phyloP scores from a whole-genome alignment of 345 rosid species.

The Sonneratia alba region DNA sequence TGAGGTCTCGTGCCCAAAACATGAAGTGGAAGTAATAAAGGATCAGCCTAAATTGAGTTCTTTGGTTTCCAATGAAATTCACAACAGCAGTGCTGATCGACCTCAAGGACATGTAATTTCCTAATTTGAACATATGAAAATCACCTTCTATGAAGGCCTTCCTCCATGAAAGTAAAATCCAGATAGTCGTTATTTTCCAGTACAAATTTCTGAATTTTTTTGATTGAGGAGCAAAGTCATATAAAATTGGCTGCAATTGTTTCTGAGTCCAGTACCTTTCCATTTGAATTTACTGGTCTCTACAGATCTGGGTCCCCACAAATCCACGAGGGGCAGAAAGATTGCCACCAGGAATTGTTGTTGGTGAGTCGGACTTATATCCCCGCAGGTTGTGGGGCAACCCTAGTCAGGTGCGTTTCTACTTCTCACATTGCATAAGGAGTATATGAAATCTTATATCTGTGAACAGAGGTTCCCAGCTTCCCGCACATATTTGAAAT shows the following conservation, averaged over 20 bases:
- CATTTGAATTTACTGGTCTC: slow-evolving; percentile 9
- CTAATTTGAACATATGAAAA: neutral
- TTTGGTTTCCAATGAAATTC: slow-evolving; percentile 24
- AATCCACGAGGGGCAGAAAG: slow-evolving; percentile 96
- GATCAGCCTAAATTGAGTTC: slow-evolving; percentile 31
- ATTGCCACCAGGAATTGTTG: slow-evolving; percentile 76
- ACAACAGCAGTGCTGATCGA: slow-evolving; percentile 21
- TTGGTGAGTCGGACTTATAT: slow-evolving; percentile 78
- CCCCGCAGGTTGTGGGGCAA: slow-evolving; percentile 84
- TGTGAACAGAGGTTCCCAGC: neutral
- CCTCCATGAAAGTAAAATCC: neutral
- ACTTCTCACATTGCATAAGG: neutral
- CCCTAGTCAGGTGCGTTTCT: slow-evolving; percentile 66
- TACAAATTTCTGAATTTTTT: neutral
- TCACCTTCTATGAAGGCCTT: neutral
- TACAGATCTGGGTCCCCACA: slow-evolving; percentile 88
- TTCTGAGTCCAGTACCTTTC: neutral
- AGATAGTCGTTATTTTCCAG: neutral
- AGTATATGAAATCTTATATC: neutral
- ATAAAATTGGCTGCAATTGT: neutral
- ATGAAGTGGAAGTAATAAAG: slow-evolving; percentile 27
- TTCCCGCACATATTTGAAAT: neutral
- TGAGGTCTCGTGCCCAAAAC: slow-evolving; percentile 38
- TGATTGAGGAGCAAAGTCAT: neutral
- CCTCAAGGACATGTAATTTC: slow-evolving; percentile 26